A percentile compares a stretch with the other conserved stretches of the same genome.
These are phyloP conservation scores for Trichophyton benhamiae DNA, from an alignment of 2,329 filamentous ascomycete species.

Conservation along the genomic window DNA sequence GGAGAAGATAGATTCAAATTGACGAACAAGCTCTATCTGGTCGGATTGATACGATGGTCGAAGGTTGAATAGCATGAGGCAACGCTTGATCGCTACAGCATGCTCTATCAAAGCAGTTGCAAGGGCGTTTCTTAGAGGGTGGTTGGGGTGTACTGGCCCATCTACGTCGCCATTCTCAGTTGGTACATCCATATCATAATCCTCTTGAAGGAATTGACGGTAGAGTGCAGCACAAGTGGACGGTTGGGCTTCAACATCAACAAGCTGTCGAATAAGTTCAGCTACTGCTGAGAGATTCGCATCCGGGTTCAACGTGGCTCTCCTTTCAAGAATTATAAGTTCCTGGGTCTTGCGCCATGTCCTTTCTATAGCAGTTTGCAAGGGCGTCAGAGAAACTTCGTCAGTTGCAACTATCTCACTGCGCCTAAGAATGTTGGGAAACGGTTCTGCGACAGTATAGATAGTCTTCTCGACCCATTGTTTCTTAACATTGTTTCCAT, in stretches of 20 bases:
- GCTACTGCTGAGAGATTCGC: constrained; percentile 56
- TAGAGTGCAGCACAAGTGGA: constrained; percentile 71
- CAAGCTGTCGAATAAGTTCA: constrained; percentile 63
- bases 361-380: constrained; percentile 82
- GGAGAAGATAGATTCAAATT: constrained; percentile 38
- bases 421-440: constrained; percentile 79
- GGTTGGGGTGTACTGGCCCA: constrained; percentile 33
- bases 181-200: constrained; percentile 14
- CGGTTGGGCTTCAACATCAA: constrained; percentile 59
- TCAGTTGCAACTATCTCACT: constrained; percentile 67
- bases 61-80: constrained; percentile 54
- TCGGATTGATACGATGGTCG: constrained; percentile 43
- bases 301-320: constrained; percentile 59
- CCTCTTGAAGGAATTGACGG: constrained; percentile 55
- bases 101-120: constrained; percentile 81
- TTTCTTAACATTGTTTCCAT: constrained; percentile 52
- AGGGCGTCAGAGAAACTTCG: constrained; percentile 55
- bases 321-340: constrained; percentile 62
- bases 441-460: constrained; percentile 71
- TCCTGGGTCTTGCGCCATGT: constrained; percentile 85
- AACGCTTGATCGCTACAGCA: constrained; percentile 74
- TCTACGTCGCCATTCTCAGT: constrained; percentile 36
- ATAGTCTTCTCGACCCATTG: constrained; percentile 74
- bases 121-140: constrained; percentile 61
- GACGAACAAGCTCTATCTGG: constrained; percentile 27